Conservation (phyloP, 345 rosid genomes). For the Sisymbrium altissimum region DNA sequence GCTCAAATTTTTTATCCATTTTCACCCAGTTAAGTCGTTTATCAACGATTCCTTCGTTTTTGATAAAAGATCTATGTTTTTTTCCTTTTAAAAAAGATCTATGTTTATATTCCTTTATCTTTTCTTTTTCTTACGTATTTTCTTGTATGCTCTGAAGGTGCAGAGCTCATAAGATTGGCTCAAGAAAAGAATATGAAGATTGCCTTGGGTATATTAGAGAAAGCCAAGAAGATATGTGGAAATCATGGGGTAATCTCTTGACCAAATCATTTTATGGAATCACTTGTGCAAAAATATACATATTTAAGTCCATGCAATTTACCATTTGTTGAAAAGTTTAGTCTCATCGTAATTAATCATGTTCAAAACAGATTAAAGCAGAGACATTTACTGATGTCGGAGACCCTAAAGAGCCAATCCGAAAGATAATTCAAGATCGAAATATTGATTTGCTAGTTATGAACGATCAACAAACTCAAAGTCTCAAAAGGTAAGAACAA, state of each 20-base stretch:
- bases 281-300: background rate
- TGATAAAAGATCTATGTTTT: background rate
- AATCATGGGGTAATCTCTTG: conserved; percentile 41
- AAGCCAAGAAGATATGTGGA: conserved; percentile 43
- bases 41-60: background rate
- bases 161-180: conserved; percentile 15
- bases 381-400: conserved; percentile 41
- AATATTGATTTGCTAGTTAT: conserved; percentile 33
- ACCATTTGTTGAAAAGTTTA: background rate
- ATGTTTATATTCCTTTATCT: background rate
- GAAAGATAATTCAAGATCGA: conserved; percentile 33
- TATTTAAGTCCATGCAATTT: background rate
- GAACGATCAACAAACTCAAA: conserved; percentile 23
- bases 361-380: conserved; percentile 36
- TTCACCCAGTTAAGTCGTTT: conserved; percentile 28
- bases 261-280: background rate
- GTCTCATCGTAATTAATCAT: background rate
- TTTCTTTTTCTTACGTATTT: background rate
- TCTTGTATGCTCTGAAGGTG: conserved; percentile 22
- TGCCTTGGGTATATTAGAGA: conserved; percentile 43
- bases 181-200: conserved; percentile 34
- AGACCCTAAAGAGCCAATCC: conserved; percentile 36
- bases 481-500: conserved; percentile 32
- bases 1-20: conserved; percentile 38
- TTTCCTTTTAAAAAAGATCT: background rate